These are phyloP conservation scores for Mycena latifolia DNA, from an alignment of 768 basidiomycete species.

Conservation along the genomic window DNA sequence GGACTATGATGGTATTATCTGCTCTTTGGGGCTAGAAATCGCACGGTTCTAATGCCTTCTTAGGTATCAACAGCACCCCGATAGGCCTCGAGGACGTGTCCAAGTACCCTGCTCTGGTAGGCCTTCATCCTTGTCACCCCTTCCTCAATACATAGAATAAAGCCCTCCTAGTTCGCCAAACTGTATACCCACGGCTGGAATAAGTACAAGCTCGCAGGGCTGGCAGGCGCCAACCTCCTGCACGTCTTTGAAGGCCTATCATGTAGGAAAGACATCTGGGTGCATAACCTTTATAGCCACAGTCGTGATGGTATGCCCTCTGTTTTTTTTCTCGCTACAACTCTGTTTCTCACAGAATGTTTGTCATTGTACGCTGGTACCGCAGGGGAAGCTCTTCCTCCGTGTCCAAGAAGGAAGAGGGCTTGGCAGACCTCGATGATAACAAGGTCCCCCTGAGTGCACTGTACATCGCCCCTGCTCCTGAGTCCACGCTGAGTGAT, in stretches of 20 bases:
- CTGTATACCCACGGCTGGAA: conserved; percentile 90
- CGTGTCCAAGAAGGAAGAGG: not conserved
- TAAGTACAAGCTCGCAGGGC: conserved; percentile 82
- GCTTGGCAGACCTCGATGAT: not conserved
- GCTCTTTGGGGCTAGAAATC: not conserved
- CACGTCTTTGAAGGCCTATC: conserved; percentile 79
- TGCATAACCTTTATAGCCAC: not conserved
- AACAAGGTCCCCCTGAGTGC: conserved; percentile 5
- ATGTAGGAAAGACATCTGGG: not conserved
- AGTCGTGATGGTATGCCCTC: not conserved
- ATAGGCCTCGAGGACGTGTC: conserved; percentile 91
- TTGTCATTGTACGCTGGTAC: conserved; percentile 15
- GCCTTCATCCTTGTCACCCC: conserved; percentile 36
- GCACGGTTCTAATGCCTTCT: not conserved
- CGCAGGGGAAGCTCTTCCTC: not conserved
- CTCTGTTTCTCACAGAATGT: not conserved
- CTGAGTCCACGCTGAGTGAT: not conserved
- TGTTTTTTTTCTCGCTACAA: not conserved
- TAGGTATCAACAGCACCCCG: conserved; percentile 77
- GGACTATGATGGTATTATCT: conserved; percentile 70
- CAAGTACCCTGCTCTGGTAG: conserved; percentile 85
- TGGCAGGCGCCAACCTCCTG: conserved; percentile 88
- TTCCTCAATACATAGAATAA: not conserved
- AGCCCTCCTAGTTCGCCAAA: conserved; percentile 76
- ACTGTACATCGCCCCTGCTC: conserved; percentile 5